Percentiles rank a stretch among this genome's conserved stretches.
phyloP scores from a whole-genome alignment of 2,329 filamentous ascomycete species.

The Delphinella strobiligena region DNA sequence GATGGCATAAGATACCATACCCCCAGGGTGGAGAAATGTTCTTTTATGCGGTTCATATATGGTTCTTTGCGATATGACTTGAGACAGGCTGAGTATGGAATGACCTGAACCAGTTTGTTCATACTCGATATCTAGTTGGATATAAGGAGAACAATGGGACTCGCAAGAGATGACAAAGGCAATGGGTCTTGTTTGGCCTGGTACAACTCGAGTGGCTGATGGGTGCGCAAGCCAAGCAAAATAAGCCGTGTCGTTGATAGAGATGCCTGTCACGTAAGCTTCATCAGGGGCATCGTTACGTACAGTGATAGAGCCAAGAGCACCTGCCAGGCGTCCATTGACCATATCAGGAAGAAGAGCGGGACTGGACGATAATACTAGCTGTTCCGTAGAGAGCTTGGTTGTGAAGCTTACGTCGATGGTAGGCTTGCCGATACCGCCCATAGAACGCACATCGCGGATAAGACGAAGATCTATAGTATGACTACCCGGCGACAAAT shows the following conservation, averaged over 20 bases:
- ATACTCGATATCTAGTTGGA: conserved; percentile 4
- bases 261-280: conserved; percentile 17
- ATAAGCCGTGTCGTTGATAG: conserved; percentile 3
- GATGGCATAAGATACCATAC: conserved; percentile 45
- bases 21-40: conserved; percentile 42
- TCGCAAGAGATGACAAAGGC: conserved; percentile 23
- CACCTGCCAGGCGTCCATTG: conserved; percentile 32
- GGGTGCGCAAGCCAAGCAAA: conserved; percentile 5
- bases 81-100: conserved; percentile 1
- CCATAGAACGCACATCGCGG: conserved; percentile 45
- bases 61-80: conserved; percentile 13
- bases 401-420: conserved; percentile 30
- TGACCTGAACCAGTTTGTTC: background rate
- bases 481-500: conserved; percentile 38
- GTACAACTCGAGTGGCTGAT: conserved; percentile 11
- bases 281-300: conserved; percentile 28
- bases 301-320: conserved; percentile 36
- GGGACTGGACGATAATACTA: conserved; percentile 21
- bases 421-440: conserved; percentile 35
- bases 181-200: conserved; percentile 31
- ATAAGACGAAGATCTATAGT: conserved; percentile 40
- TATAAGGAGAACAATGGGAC: background rate
- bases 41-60: conserved; percentile 38
- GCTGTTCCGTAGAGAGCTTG: conserved; percentile 14
- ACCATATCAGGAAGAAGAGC: conserved; percentile 42